Conservation (phyloP, 441 rosid genomes). For the Dalechampia spathulata region DNA sequence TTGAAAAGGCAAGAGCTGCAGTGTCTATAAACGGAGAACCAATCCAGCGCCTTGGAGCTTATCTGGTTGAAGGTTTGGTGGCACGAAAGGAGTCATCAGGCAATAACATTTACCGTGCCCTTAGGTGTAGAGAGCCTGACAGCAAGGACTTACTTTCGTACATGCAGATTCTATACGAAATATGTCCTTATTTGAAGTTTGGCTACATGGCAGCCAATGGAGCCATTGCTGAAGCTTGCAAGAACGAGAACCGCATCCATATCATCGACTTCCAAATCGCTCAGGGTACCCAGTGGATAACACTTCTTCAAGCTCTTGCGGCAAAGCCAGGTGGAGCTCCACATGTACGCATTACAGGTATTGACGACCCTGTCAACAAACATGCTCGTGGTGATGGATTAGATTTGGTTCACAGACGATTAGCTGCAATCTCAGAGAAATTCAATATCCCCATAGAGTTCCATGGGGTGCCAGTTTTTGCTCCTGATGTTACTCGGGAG, state of each 20-base stretch:
- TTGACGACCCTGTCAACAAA: slow-evolving; percentile 50
- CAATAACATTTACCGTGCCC: slow-evolving; percentile 53
- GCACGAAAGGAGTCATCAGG: slow-evolving; percentile 70
- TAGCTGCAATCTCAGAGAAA: slow-evolving; percentile 46
- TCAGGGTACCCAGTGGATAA: slow-evolving; percentile 80
- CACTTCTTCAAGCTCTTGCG: slow-evolving; percentile 83
- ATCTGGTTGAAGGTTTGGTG: slow-evolving; percentile 72
- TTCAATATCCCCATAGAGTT: slow-evolving; percentile 64
- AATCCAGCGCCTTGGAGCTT: slow-evolving; percentile 80
- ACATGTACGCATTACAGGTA: slow-evolving; percentile 69
- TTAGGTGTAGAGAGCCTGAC: slow-evolving; percentile 62
- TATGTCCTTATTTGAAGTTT: slow-evolving; percentile 85
- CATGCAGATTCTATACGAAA: slow-evolving; percentile 66
- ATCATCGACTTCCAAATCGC: slow-evolving; percentile 82
- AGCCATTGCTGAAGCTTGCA: slow-evolving; percentile 87
- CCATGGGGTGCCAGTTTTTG: slow-evolving; percentile 46
- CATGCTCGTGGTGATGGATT: slow-evolving; percentile 63
- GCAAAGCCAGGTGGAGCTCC: slow-evolving; percentile 74
- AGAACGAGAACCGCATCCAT: slow-evolving; percentile 56
- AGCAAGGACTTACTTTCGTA: slow-evolving; percentile 73
- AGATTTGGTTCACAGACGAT: slow-evolving; percentile 41
- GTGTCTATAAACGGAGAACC: slow-evolving; percentile 75
- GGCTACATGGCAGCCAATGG: slow-evolving; percentile 96
- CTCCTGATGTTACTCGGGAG: slow-evolving; percentile 43
- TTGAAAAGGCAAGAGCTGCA: slow-evolving; percentile 42